A percentile compares a stretch with the other conserved stretches of the same genome.
Evolutionary conservation across 2,329 filamentous ascomycete species (phyloP).

Genomic region (Ceratocystis alfenasii): DNA sequence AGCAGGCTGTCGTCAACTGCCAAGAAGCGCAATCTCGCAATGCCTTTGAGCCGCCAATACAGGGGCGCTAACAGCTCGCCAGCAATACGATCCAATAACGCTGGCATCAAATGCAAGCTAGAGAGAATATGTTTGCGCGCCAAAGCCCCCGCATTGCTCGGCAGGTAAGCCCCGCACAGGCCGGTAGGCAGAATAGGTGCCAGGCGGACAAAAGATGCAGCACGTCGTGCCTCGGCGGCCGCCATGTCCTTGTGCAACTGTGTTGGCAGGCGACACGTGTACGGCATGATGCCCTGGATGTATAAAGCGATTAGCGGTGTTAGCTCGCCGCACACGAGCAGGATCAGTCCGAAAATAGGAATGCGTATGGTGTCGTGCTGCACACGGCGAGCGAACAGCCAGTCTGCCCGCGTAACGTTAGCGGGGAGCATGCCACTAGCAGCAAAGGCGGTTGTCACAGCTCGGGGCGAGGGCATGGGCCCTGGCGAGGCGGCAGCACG

Average conservation of each 20-base stretch:
- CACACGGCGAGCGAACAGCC: slow-evolving; percentile 57
- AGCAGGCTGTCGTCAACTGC: slow-evolving; percentile 61
- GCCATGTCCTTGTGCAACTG: slow-evolving; percentile 45
- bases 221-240: slow-evolving; percentile 38
- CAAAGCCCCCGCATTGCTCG: slow-evolving; percentile 21
- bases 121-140: slow-evolving; percentile 32
- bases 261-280: slow-evolving; percentile 68
- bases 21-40: slow-evolving; percentile 49
- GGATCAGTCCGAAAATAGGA: slow-evolving; percentile 62
- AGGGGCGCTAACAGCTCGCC: slow-evolving; percentile 37
- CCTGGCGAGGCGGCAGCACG: slow-evolving; percentile 24
- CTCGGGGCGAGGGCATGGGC: slow-evolving; percentile 37
- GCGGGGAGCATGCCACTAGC: slow-evolving; percentile 52
- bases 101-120: slow-evolving; percentile 36
- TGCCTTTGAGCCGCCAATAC: slow-evolving; percentile 44
- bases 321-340: slow-evolving; percentile 74
- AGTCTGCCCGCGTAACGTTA: slow-evolving; percentile 49
- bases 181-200: slow-evolving; percentile 30
- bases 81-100: slow-evolving; percentile 40
- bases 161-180: slow-evolving; percentile 25
- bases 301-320: slow-evolving; percentile 67
- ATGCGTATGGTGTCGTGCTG: slow-evolving; percentile 63
- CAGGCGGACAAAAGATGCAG: slow-evolving; percentile 37
- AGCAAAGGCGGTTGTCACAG: slow-evolving; percentile 26
- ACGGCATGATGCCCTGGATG: slow-evolving; percentile 59